Conservation (phyloP, 2,329 filamentous ascomycete species). For the Colletotrichum cereale region DNA sequence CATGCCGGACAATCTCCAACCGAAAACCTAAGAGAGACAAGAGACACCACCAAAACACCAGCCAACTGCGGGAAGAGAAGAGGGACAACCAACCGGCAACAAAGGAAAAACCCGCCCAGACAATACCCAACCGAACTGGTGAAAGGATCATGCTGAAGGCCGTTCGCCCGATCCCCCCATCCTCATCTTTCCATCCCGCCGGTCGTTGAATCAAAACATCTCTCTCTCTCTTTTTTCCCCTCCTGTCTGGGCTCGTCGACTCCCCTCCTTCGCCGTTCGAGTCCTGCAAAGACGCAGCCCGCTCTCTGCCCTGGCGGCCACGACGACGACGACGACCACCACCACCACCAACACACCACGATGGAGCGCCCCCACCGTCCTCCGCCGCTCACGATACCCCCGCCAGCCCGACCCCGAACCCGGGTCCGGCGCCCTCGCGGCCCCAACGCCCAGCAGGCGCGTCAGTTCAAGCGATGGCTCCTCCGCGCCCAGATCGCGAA, state of each 20-base stretch:
- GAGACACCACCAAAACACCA: not conserved
- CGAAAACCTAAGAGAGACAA: not conserved
- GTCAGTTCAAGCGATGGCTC: conserved; percentile 32
- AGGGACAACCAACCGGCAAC: not conserved
- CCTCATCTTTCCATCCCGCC: conserved; percentile 5
- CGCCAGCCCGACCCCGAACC: conserved; percentile 39
- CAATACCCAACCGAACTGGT: too few species aligned
- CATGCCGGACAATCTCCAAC: conserved; percentile 16
- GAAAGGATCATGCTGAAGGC: conserved; percentile 25
- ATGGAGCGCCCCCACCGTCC: conserved; percentile 50
- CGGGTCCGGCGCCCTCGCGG: conserved; percentile 26
- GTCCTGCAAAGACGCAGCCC: not conserved
- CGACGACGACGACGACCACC: too few species aligned
- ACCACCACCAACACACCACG: not conserved
- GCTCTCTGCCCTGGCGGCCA: not conserved
- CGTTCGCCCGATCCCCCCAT: not conserved
- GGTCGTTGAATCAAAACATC: conserved; percentile 5
- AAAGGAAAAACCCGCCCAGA: not conserved
- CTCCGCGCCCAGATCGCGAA: conserved; percentile 45
- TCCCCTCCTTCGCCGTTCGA: not conserved
- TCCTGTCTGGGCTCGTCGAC: not conserved
- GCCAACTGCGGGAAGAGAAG: not conserved
- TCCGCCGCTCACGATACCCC: conserved; percentile 50
- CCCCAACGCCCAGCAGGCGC: conserved; percentile 23
- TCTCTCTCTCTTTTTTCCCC: not conserved